Base-by-base conservation (phyloP, 23 red algal species). In the Agarophyton chilense region DNA sequence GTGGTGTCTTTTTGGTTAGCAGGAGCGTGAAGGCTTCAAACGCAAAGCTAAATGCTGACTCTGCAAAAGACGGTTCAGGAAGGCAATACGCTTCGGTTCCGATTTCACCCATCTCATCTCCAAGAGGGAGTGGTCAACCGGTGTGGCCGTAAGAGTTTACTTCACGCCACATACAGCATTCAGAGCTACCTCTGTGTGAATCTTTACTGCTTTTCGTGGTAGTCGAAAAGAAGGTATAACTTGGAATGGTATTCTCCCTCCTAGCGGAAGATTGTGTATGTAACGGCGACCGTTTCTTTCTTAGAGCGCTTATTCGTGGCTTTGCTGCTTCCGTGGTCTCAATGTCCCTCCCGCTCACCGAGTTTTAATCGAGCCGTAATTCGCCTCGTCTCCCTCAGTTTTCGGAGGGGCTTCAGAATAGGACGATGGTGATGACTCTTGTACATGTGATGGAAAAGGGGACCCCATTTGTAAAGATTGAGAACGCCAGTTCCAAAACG, bases 1-100 rank as follows among this genome's bases (percentile, higher is more conserved):
- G 79, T 33, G 92, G 92, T 0, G 92, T 94, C 2, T 94, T 87
- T 44, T 71, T 94, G 34, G 85, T 89, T 2, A 65, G 52, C 22
- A 89, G 66, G 60, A 89, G 85, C 39, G 68, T 71, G 42, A 77
- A 51, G n/a, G 54, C 50, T 24, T 31, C 77, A 3, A 80, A 80
- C 35, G 34, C 77, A n/a, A 58, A 55, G 38, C 4, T 60, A 50
- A 25, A 40, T 14, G 68, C 68, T 7, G 68, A 80, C 2, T 43
- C 54, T 50, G 25, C 50, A n/a, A 55, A 61, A 51, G 28, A 58
- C 25, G 33, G 50, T 22, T 8, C 46, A 50, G 50, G 51, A 19
- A 58, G 38, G 12, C 34, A 52, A 80, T 58, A 80, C 33, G 50
- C 54, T 24, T 3, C 77, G 51, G 22, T 89, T 49, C 85, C 85